A percentile compares a stretch with the other conserved stretches of the same genome.
phyloP scores from a whole-genome alignment of 2,329 filamentous ascomycete genomes.

The Ophiostoma ulmi region DNA sequence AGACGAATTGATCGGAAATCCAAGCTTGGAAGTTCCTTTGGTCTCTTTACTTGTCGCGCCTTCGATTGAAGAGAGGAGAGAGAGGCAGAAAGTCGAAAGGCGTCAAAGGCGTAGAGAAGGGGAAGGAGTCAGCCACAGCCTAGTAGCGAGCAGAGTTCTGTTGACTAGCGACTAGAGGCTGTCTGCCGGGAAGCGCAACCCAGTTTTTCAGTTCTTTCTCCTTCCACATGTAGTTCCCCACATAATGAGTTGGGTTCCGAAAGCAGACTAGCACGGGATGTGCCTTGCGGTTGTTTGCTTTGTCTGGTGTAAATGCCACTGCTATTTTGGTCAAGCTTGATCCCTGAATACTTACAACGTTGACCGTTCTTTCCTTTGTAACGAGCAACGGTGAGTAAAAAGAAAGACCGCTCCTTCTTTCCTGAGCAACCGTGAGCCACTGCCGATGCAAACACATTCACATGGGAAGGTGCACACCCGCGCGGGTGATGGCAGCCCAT shows the following conservation, averaged over 20 bases:
- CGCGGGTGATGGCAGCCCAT: neutral
- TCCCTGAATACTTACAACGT: neutral
- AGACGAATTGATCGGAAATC: neutral
- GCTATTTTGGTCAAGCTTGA: neutral
- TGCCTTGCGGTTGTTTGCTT: neutral
- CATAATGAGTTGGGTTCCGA: constrained; percentile 9
- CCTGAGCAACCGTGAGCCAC: neutral
- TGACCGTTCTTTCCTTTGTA: neutral
- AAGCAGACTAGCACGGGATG: neutral
- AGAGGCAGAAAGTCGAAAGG: neutral
- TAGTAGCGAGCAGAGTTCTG: neutral
- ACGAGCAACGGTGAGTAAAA: neutral
- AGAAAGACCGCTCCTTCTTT: neutral
- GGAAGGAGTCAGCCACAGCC: constrained; percentile 4
- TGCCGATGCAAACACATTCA: neutral
- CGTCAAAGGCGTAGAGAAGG: neutral
- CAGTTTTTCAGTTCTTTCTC: constrained; percentile 2
- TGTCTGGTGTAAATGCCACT: neutral
- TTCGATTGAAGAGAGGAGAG: constrained; percentile 1
- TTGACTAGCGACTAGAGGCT: neutral
- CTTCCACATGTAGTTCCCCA: constrained; percentile 12
- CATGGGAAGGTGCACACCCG: neutral
- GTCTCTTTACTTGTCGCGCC: neutral
- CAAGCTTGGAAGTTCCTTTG: neutral
- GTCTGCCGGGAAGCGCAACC: neutral